A percentile compares a stretch with the other conserved stretches of the same genome.
Evolutionary conservation across 2,329 filamentous ascomycete genomes (phyloP).

Genomic region (Aspergillus pseudoglaucus): DNA sequence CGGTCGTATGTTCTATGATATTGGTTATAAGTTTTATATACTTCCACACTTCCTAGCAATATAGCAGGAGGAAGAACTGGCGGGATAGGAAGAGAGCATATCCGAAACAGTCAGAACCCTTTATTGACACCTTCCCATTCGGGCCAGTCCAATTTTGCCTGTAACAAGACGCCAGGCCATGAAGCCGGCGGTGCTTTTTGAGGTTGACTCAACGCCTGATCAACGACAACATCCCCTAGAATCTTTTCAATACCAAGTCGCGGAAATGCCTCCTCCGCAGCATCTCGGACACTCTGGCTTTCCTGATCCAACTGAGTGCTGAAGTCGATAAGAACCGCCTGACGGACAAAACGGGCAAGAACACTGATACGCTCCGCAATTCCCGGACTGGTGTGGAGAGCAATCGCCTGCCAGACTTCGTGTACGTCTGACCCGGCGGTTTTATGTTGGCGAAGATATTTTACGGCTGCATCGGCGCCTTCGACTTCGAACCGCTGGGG

Average conservation of each 20-base stretch:
- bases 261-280: constrained; percentile 21
- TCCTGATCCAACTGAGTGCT: constrained; percentile 14
- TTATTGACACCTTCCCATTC: constrained; percentile 19
- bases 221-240: constrained; percentile 37
- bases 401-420: constrained; percentile 42
- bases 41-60: too few relatives aligned
- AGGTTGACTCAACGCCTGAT: constrained; percentile 30
- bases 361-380: constrained; percentile 40
- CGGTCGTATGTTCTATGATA: too few relatives aligned
- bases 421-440: constrained; percentile 23
- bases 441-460: constrained; percentile 20
- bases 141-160: constrained; percentile 17
- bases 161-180: constrained; percentile 28
- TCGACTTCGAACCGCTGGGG: constrained; percentile 41
- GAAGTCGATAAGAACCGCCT: constrained; percentile 38
- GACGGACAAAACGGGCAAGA: constrained; percentile 31
- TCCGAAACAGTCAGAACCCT: constrained; percentile 13
- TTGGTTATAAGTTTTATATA: too few relatives aligned
- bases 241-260: constrained; percentile 39
- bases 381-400: constrained; percentile 38
- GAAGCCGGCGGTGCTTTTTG: constrained; percentile 36
- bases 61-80: too few relatives aligned
- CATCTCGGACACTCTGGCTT: constrained; percentile 7
- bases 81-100: too few relatives aligned
- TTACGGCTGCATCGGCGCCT: constrained; percentile 37